Conservation (phyloP, 495 filamentous ascomycete species). For the Aspergillus nidulans region DNA sequence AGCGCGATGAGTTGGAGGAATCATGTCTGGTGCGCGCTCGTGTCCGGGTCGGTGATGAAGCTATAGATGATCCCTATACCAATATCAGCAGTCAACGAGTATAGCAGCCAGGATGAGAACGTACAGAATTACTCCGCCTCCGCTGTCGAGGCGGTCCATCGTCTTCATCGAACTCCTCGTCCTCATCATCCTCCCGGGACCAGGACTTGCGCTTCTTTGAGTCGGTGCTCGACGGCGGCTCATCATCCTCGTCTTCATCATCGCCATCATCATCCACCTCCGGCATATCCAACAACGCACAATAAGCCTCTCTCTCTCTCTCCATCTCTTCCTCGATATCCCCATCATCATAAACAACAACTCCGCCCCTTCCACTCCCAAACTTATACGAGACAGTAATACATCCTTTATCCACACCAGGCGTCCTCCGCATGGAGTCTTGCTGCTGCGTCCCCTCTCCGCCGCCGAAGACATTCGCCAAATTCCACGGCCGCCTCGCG, state of each 20-base stretch:
- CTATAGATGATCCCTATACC: constrained; percentile 54
- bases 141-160: constrained; percentile 66
- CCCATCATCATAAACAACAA: constrained; percentile 91
- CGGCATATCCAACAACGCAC: constrained; percentile 80
- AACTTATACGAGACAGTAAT: constrained; percentile 61
- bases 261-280: constrained; percentile 76
- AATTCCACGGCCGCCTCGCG: constrained; percentile 87
- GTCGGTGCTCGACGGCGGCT: constrained; percentile 19
- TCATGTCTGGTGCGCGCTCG: constrained; percentile 27
- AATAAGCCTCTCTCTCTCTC: constrained; percentile 73
- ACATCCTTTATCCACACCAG: constrained; percentile 57
- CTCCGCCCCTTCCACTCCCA: constrained; percentile 67
- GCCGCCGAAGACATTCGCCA: constrained; percentile 87
- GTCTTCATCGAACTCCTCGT: constrained; percentile 59
- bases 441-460: constrained; percentile 51
- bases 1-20: constrained; percentile 45
- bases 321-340: constrained; percentile 87
- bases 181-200: constrained; percentile 67
- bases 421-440: constrained; percentile 39
- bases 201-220: constrained; percentile 80
- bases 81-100: constrained; percentile 21
- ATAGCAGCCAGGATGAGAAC: constrained; percentile 18
- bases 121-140: constrained; percentile 81
- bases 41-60: constrained; percentile 46
- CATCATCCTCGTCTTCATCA: constrained; percentile 43